Percentiles rank a stretch among this genome's conserved stretches.
phyloP scores from a whole-genome alignment of 106 monocot species.

The Alisma plantagoaquatica region DNA sequence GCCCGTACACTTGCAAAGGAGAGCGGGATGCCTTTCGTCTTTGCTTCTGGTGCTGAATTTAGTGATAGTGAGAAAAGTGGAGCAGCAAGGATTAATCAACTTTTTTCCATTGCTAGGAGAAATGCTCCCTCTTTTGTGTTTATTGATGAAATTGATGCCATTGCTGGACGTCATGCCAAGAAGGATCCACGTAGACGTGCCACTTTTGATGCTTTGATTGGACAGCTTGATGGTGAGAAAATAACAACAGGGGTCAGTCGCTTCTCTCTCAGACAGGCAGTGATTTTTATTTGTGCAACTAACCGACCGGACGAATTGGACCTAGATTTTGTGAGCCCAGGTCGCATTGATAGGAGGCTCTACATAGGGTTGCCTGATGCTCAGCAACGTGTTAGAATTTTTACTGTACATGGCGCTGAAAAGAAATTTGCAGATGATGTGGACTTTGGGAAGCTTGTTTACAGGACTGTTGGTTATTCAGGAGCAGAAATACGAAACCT shows the following conservation, averaged over 20 bases:
- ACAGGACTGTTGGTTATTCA: slow-evolving; percentile 83
- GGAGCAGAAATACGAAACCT: slow-evolving; percentile 91
- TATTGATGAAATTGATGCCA: slow-evolving; percentile 92
- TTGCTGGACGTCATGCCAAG: slow-evolving; percentile 82
- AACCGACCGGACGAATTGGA: slow-evolving; percentile 87
- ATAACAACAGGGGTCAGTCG: slow-evolving; percentile 75
- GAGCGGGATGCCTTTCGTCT: slow-evolving; percentile 89
- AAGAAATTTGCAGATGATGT: slow-evolving; percentile 68
- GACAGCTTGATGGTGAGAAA: slow-evolving; percentile 91
- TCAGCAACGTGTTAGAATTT: slow-evolving; percentile 59
- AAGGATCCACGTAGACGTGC: slow-evolving; percentile 69
- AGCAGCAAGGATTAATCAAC: slow-evolving; percentile 77
- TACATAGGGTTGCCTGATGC: slow-evolving; percentile 81
- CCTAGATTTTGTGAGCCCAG: slow-evolving; percentile 60
- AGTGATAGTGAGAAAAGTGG: slow-evolving; percentile 90
- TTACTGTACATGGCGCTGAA: slow-evolving; percentile 65
- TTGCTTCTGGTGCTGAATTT: slow-evolving; percentile 93
- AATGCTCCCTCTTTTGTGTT: slow-evolving; percentile 93
- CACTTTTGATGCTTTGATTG: slow-evolving; percentile 74
- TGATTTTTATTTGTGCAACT: slow-evolving; percentile 86
- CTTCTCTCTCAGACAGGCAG: slow-evolving; percentile 75
- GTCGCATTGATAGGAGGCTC: slow-evolving; percentile 73
- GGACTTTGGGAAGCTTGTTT: slow-evolving; percentile 50
- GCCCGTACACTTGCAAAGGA: slow-evolving; percentile 80
- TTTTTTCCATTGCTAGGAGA: slow-evolving; percentile 78